These are phyloP conservation scores for Mikania micrantha DNA, from an alignment of 129 eudicot species.

Conservation along the genomic window DNA sequence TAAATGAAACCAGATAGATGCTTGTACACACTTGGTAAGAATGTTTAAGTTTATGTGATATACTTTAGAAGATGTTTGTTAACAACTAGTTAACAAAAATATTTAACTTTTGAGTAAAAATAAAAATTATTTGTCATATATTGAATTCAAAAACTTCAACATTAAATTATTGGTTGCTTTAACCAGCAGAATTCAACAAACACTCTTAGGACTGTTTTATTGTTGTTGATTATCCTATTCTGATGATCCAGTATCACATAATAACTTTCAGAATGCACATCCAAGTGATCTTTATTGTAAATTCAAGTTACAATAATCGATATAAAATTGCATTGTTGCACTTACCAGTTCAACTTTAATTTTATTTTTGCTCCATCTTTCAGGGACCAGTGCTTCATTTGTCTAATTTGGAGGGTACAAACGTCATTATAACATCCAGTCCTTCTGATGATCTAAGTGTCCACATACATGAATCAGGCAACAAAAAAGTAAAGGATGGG, in stretches of 20 bases:
- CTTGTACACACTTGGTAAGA: not conserved
- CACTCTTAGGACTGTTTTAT: not conserved
- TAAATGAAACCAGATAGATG: not conserved
- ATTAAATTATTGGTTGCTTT: not conserved
- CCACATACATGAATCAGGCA: slow-evolving; percentile 25
- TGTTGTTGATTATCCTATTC: not conserved
- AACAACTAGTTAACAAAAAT: not conserved
- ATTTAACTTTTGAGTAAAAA: not conserved
- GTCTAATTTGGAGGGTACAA: slow-evolving; percentile 25
- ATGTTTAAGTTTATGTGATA: not conserved
- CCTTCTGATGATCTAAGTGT: slow-evolving; percentile 35
- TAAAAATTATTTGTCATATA: not conserved
- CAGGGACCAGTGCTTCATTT: slow-evolving; percentile 37
- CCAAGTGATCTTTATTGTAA: not conserved
- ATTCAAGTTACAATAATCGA: not conserved
- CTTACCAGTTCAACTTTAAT: not conserved
- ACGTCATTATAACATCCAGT: slow-evolving; percentile 36
- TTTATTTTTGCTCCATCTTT: not conserved
- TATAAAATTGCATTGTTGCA: not conserved
- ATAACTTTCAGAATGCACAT: not conserved
- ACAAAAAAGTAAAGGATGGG: slow-evolving; percentile 25
- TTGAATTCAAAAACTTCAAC: not conserved
- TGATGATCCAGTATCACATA: not conserved
- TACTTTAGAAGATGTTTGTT: not conserved
- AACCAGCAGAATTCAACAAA: not conserved